Conservation (phyloP, 306 rosid species). For the Vigna unguiculata region DNA sequence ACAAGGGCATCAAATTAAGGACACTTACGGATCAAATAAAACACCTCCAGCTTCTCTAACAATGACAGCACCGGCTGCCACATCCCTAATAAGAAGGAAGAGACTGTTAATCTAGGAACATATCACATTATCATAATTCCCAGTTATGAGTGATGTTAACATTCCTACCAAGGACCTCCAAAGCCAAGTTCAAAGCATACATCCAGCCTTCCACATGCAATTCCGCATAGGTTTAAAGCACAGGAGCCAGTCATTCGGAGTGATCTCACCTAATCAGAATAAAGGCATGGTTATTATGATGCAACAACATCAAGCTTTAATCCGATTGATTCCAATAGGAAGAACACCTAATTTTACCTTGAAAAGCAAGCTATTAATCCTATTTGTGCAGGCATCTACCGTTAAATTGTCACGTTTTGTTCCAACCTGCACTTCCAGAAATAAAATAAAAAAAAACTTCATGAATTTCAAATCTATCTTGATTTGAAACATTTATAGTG, state of each 20-base stretch:
- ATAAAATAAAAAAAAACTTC: conserved; percentile 1
- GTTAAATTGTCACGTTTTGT: conserved; percentile 71
- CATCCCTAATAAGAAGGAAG: conserved; percentile 72
- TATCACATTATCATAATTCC: conserved; percentile 13
- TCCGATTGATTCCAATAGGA: background rate
- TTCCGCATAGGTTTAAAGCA: conserved; percentile 84
- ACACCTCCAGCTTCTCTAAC: conserved; percentile 88
- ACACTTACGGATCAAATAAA: conserved; percentile 86
- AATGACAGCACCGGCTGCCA: conserved; percentile 84
- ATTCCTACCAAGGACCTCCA: conserved; percentile 90
- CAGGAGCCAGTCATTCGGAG: conserved; percentile 83
- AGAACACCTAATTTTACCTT: conserved; percentile 58
- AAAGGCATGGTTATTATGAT: conserved; percentile 32
- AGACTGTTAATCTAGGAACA: conserved; percentile 10
- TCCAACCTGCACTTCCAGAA: conserved; percentile 66
- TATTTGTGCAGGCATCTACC: conserved; percentile 66
- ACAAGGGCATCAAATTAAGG: conserved; percentile 15
- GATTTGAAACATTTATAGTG: conserved; percentile 22
- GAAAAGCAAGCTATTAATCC: conserved; percentile 70
- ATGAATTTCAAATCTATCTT: conserved; percentile 33
- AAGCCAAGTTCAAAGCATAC: conserved; percentile 66
- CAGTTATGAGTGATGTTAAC: conserved; percentile 13
- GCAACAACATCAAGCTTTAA: conserved; percentile 25
- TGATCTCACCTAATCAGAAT: conserved; percentile 78
- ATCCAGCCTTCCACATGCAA: conserved; percentile 91